Evolutionary conservation across 768 basidiomycete genomes (phyloP), one percentile per base, ranked within the genome.

Genomic region (Trametes elegans): DNA sequence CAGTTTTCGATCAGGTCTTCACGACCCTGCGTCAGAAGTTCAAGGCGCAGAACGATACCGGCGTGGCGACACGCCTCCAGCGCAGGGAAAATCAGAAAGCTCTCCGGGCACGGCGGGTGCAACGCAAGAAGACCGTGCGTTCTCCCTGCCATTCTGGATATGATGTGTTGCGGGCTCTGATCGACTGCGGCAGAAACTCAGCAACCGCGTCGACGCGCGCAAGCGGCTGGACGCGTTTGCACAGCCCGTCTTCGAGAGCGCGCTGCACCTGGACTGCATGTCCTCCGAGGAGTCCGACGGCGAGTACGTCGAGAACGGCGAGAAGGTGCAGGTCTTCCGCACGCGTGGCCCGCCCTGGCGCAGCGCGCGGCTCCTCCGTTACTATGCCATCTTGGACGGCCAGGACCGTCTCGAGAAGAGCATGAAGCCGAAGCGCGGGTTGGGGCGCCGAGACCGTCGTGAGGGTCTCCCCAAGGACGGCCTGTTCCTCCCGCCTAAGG

Each of bases 211-310:
- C 8, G 83, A 82, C 24, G 75, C 80, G 24, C 78, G 88, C 21
- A 72, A 81, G 60, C 80, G 76, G 49, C 67, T 82, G 23, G 70
- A 69, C 23, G 70, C 64, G 0, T 85, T 88, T 55, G 77, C 82
- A 50, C 83, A 88, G 66, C 73, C 81, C 23, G 76, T 73, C 13
- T 90, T 90, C 63, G 85, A 89, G 62, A 81, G 81, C 13, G 87
- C 88, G 13, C 68, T 90, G 53, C 83, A 85, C 57, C 57, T 81
- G 18, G 88, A 90, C 42, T 90, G 87, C 68, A 88, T 90, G 84
- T 90, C 88, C 24, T 85, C 84, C 27, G 88, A 90, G 60, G 88
- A 90, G 66, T 89, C 88, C 13, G 82, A 82, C 58, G 71, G 69
- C 44, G 86, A 85, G 31, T 68, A 71, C 29, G 70, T 68, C 27